Percentiles rank a stretch among this genome's conserved stretches.
Evolutionary conservation across 768 basidiomycete species (phyloP).

Genomic region (Rhodotorula babjevae): DNA sequence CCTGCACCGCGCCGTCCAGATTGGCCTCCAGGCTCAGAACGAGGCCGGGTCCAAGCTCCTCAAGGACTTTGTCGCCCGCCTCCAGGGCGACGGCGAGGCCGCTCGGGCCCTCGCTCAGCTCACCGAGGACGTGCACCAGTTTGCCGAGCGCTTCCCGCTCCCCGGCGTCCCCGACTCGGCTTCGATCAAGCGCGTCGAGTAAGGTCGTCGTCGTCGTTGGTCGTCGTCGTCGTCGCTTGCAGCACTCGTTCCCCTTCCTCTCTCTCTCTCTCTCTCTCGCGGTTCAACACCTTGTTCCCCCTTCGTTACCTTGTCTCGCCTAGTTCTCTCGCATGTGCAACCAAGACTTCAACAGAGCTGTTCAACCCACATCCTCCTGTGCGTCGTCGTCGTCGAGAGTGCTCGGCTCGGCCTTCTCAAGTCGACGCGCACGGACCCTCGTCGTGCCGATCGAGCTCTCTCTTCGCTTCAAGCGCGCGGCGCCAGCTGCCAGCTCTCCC

Average conservation of each 20-base stretch:
- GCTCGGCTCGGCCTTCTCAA: no score
- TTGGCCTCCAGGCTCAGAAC: constrained; percentile 81
- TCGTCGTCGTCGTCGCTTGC: neutral
- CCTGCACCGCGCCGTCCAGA: constrained; percentile 90
- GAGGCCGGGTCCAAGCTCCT: constrained; percentile 91
- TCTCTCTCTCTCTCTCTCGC: neutral
- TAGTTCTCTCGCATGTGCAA: neutral
- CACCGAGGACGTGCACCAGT: constrained; percentile 69
- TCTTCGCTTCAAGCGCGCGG: no score
- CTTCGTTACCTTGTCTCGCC: no score
- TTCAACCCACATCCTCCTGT: no score
- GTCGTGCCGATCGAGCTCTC: no score
- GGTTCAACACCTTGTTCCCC: neutral
- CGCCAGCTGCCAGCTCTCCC: no score
- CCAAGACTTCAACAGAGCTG: neutral
- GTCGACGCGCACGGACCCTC: no score
- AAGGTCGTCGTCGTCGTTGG: neutral
- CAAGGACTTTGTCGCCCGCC: constrained; percentile 87
- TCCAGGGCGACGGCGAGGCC: constrained; percentile 62
- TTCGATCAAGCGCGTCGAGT: constrained; percentile 29
- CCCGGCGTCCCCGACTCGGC: constrained; percentile 64
- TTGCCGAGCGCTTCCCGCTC: constrained; percentile 83
- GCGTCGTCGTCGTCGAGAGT: no score
- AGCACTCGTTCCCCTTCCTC: neutral
- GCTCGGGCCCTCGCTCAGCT: constrained; percentile 65